phyloP scores from a whole-genome alignment of 2,329 filamentous ascomycete genomes.

The Penicillium sp. region DNA sequence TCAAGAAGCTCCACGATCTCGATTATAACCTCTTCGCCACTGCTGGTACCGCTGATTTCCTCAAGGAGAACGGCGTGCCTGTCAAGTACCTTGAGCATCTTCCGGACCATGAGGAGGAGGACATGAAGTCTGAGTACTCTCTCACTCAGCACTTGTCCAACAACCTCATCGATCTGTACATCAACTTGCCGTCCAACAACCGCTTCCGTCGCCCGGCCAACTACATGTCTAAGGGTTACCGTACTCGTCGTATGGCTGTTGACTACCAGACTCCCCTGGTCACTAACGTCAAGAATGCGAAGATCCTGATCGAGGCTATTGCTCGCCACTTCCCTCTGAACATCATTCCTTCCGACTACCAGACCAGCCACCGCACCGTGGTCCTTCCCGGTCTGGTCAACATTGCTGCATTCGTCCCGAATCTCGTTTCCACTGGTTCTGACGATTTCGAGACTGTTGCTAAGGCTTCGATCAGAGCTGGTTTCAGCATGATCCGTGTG shows the following conservation, averaged over 20 bases:
- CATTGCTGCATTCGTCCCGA: slow-evolving; percentile 75
- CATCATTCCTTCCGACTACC: slow-evolving; percentile 80
- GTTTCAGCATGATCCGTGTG: slow-evolving; percentile 76
- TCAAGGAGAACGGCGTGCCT: slow-evolving; percentile 85
- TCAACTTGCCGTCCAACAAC: slow-evolving; percentile 98
- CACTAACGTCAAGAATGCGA: slow-evolving; percentile 98
- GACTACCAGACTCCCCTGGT: slow-evolving; percentile 96
- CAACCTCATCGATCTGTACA: slow-evolving; percentile 97
- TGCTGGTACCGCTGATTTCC: slow-evolving; percentile 92
- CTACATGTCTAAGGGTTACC: slow-evolving; percentile 98
- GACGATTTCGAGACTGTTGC: slow-evolving; percentile 68
- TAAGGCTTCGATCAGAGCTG: slow-evolving; percentile 69
- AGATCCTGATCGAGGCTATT: slow-evolving; percentile 92
- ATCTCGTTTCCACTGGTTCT: slow-evolving; percentile 63
- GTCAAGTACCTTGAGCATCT: slow-evolving; percentile 94
- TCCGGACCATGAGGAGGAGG: slow-evolving; percentile 65
- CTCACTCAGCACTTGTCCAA: slow-evolving; percentile 94
- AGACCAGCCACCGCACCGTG: slow-evolving; percentile 79
- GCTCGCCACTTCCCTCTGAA: slow-evolving; percentile 83
- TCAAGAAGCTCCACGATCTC: slow-evolving; percentile 82
- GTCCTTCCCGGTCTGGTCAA: slow-evolving; percentile 74
- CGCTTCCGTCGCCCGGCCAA: slow-evolving; percentile 93
- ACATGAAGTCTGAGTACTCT: slow-evolving; percentile 93
- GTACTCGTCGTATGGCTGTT: slow-evolving; percentile 94
- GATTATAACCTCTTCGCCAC: slow-evolving; percentile 97